Evolutionary conservation across 2,329 filamentous ascomycete genomes (phyloP), one percentile per base, ranked within the genome.

Genomic region (Simplicillium aogashimaense): DNA sequence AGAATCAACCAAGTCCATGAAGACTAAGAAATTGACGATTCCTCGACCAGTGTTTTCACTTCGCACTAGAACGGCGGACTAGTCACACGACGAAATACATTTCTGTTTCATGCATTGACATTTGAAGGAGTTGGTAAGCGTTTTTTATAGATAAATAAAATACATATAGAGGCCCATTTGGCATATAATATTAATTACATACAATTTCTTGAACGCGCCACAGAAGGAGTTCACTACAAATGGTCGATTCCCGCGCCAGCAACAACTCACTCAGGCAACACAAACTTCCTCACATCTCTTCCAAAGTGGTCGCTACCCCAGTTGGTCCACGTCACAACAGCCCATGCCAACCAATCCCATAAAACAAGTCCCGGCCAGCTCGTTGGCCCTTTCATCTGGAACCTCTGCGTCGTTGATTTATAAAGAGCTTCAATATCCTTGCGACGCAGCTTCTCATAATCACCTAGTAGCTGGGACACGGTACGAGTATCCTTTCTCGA

Each of bases 361-460:
- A 47, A 9, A 20, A 54, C 38, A 28, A 46, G 43, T 28, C 43
- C 37, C 9, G 50, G 10, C 49, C 51, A 54, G 2, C 43, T 36
- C 8, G 40, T 38, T 16, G 44, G 36, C 9, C 43, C 41, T 9
- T 44, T 25, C 13, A 40, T 35, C 7, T 50, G 45, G 48, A 52
- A 55, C 33, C 53, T 45, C 3, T 42, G 39, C 36, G 49, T 43
- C 9, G 53, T 65, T 50, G 70, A 65, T 15, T 66, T 60, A 48
- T 66, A 70, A 3, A 66, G 61, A 12, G 48, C 53, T 30, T 67
- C 62, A 41, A 71, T 69, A 33, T 66, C 56, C 8, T 55, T 53
- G 30, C 65, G 54, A 4, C 69, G 52, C 29, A 72, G 55, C 29
- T 51, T 56, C 47, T 71, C 67, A 53, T 70, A 72, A 13, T 64